Percentiles rank a stretch among this genome's conserved stretches.
Conservation (phyloP, 2,329 filamentous ascomycete species). For the Nemania sp. region DNA sequence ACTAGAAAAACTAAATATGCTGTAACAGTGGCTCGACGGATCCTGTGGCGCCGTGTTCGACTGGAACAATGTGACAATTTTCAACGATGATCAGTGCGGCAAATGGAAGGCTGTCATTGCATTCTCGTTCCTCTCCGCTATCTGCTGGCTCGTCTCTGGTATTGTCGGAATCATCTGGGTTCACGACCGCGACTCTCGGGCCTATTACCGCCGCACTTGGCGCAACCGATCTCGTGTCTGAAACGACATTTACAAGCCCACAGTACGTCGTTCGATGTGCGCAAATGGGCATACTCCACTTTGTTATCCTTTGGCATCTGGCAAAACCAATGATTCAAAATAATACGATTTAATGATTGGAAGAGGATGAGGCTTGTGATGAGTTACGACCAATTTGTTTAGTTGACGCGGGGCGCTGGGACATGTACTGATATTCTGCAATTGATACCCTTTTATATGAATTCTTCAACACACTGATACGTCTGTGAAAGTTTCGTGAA, state of each 20-base stretch:
- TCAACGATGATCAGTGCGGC: conserved; percentile 58
- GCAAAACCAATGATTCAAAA: background rate
- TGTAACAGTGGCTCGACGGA: conserved; percentile 33
- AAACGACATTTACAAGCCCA: background rate
- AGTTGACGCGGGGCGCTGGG: background rate
- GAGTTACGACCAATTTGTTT: background rate
- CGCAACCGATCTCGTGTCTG: conserved; percentile 35
- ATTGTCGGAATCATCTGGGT: conserved; percentile 61
- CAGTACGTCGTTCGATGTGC: background rate
- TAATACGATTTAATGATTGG: too few species aligned
- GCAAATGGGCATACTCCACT: background rate
- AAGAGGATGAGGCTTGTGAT: background rate
- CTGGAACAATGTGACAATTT: conserved; percentile 59
- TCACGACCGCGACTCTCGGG: conserved; percentile 44
- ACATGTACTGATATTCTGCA: background rate
- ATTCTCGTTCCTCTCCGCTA: conserved; percentile 71
- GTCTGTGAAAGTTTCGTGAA: too few species aligned
- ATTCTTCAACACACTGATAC: too few species aligned
- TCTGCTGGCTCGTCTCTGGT: conserved; percentile 69
- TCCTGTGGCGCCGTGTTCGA: conserved; percentile 61
- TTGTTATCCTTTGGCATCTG: too few species aligned
- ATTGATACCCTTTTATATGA: conserved; percentile 21
- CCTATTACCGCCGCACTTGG: conserved; percentile 39
- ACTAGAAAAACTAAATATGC: conserved; percentile 1
- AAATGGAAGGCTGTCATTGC: conserved; percentile 73